These are phyloP conservation scores for Sicyos baderoa DNA, from an alignment of 306 rosid species.

Conservation along the genomic window DNA sequence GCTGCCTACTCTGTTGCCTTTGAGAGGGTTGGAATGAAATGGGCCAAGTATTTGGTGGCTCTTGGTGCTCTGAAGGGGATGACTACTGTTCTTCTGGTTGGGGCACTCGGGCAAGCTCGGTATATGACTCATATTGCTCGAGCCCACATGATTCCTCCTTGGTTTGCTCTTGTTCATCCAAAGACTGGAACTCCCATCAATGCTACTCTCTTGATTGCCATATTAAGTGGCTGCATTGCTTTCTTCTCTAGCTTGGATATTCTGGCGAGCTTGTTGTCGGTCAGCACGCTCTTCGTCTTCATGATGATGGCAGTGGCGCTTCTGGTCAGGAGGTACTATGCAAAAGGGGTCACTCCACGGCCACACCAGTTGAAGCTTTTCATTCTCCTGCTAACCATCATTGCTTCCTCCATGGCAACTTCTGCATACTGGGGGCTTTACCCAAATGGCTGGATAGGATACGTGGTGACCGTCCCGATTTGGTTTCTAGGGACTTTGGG, in stretches of 20 bases:
- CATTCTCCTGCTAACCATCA: slow-evolving; percentile 38
- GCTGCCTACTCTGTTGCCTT: slow-evolving; percentile 68
- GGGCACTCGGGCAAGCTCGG: slow-evolving; percentile 45
- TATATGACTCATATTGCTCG: slow-evolving; percentile 71
- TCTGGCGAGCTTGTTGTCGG: slow-evolving; percentile 50
- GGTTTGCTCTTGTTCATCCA: slow-evolving; percentile 74
- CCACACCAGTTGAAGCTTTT: slow-evolving; percentile 37
- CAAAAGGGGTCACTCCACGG: slow-evolving; percentile 42
- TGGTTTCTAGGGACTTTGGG: slow-evolving; percentile 65
- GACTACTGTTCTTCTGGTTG: slow-evolving; percentile 67
- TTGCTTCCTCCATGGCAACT: slow-evolving; percentile 64
- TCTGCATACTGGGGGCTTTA: slow-evolving; percentile 57
- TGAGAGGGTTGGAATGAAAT: slow-evolving; percentile 59
- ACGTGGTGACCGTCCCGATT: slow-evolving; percentile 38
- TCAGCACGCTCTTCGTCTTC: slow-evolving; percentile 67
- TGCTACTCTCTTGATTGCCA: slow-evolving; percentile 52
- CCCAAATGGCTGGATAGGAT: slow-evolving; percentile 57
- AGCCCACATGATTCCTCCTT: slow-evolving; percentile 71
- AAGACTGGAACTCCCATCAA: slow-evolving; percentile 72
- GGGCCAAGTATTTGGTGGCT: slow-evolving; percentile 70
- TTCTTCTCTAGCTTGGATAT: slow-evolving; percentile 54
- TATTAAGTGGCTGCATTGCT: slow-evolving; percentile 43
- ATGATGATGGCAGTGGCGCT: slow-evolving; percentile 67
- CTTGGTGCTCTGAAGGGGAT: slow-evolving; percentile 67
- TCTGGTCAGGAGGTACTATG: slow-evolving; percentile 70